Evolutionary conservation across 2,329 filamentous ascomycete genomes (phyloP).

Genomic region (Alternaria incomplexa): DNA sequence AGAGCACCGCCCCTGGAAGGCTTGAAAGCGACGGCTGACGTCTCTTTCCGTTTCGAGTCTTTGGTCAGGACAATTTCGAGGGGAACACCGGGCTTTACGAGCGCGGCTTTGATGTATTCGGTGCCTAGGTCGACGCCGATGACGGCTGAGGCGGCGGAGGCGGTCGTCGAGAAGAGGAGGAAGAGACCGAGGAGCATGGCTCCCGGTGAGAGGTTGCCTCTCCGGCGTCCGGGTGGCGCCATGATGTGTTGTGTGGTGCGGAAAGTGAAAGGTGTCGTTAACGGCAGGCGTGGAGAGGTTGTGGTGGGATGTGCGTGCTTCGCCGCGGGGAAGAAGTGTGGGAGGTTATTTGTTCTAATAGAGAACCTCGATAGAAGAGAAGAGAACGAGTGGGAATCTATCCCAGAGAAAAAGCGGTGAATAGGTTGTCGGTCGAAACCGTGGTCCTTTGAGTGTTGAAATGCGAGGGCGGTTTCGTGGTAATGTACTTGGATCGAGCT

Average conservation of each 20-base stretch:
- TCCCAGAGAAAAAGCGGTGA: slow-evolving; percentile 23
- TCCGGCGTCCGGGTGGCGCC: slow-evolving; percentile 56
- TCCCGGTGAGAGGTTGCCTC: slow-evolving; percentile 48
- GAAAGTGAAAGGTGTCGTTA: slow-evolving; percentile 9
- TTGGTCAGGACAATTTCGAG: slow-evolving; percentile 98
- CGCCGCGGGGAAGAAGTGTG: slow-evolving; percentile 17
- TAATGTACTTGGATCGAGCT: slow-evolving; percentile 27
- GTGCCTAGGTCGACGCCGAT: slow-evolving; percentile 94
- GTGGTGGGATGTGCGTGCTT: slow-evolving; percentile 33
- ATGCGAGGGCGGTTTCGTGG: slow-evolving; percentile 22
- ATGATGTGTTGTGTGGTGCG: slow-evolving; percentile 45
- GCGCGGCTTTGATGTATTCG: slow-evolving; percentile 93
- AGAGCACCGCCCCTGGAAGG: slow-evolving; percentile 71
- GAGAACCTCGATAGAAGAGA: slow-evolving; percentile 11
- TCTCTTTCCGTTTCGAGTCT: slow-evolving; percentile 95
- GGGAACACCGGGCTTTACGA: slow-evolving; percentile 95
- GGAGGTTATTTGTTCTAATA: slow-evolving; percentile 9
- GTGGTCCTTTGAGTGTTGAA: slow-evolving; percentile 25
- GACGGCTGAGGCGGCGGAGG: slow-evolving; percentile 74
- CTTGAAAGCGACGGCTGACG: slow-evolving; percentile 91
- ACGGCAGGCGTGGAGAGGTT: slow-evolving; percentile 4
- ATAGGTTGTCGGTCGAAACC: slow-evolving; percentile 14
- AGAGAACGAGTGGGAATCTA: slow-evolving; percentile 35
- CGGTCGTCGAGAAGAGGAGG: slow-evolving; percentile 62
- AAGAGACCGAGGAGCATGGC: slow-evolving; percentile 59